Base-by-base conservation (phyloP, 2,329 filamentous ascomycete species). In the Tricladium varicosporioides region DNA sequence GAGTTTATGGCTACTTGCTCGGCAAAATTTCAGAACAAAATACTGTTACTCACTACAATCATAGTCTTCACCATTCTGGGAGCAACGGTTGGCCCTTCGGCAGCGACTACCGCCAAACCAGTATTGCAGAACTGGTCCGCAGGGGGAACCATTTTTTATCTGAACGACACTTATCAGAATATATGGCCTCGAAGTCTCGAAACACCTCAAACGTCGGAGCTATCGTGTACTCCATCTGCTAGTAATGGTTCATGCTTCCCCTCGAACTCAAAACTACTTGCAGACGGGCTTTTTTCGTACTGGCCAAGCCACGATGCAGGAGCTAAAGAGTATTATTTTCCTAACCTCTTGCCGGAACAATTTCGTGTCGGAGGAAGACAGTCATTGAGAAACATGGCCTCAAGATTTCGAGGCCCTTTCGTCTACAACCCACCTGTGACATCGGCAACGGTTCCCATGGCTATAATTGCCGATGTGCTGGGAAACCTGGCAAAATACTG, bases 1-100 rank as follows among this genome's bases (percentile, higher is more conserved):
- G 55, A 60, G 27, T 58, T 58, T 33, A 7, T 60, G 14, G 51
- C 46, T 11, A 54, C 52, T 27, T 54, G 40, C 18, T 18, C 18
- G 27, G 19, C 47, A 19, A 45, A 40, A 13, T 55, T 55, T n/a
- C 10, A 16, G 5, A 49, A 5, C 14, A 58, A 58, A 44, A 13
- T 19, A 5, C 19, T 57, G 43, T 15, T 60, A n/a, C 14, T 58
- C 13, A 5, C 22, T 15, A 40, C 36, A 13, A 56, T 58, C 22
- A 32, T 48, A n/a, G 22, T 53, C 32, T 54, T 51, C 15, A 51
- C 45, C 1, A 22, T 58, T 5, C 31, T 54, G 22, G 54, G 43
- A 18, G 45, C 48, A 10, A 16, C 40, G 16, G 42, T 53, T 44
- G 59, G 55, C 13, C 59, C 59, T n/a, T 56, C 59, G 16, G 33